Base-by-base conservation (phyloP, 352 stramenopile species). In the Phytophthora podocarpi region DNA sequence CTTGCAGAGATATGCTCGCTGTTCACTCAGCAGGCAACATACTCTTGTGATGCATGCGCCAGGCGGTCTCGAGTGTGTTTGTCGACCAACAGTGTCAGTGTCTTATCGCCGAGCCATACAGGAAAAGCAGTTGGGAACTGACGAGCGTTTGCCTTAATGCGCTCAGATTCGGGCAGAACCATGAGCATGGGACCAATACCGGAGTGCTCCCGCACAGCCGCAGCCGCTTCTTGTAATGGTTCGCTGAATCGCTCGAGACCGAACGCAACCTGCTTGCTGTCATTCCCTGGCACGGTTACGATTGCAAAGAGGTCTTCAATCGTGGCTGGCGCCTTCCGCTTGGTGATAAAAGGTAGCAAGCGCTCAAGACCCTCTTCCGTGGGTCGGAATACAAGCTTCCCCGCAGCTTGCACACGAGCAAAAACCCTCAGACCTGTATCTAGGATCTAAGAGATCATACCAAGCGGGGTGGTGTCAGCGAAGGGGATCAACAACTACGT, bases 401-500 rank as follows among this genome's bases (percentile, higher is more conserved):
- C 64, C 8, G 70, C 69, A 13, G 71, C 53, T 27, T 78, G 74
- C 9, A 87, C 80, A 42, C 87, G 87, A 49, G 89, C 80, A 64
- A 97, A 97, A 30, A 94, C 83, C 13, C 88, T 84, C n/a, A 97
- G 59, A 2, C 91, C 91, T 23, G 88, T 95, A 66, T 97, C 91
- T 16, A 97, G 64, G 27, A 97, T 81, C 67, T 88, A 35, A 13
- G 31, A n/a, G 27, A 42, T n/a, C n/a, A n/a, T n/a, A n/a, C n/a
- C 4, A 27, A 34, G 4, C 37, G 52, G 16, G 28, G 32, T 34
- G 37, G 8, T 53, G 31, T 26, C 18, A 35, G 16, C 8, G 34
- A 28, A 20, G 6, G 9, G 21, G 35, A 41, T 10, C 15, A 32
- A 34, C 13, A n/a, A n/a, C n/a, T n/a, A n/a, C n/a, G n/a, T n/a